These are phyloP conservation scores for Elaeagnus macrophylla DNA, from an alignment of 306 rosid genomes.

Conservation along the genomic window DNA sequence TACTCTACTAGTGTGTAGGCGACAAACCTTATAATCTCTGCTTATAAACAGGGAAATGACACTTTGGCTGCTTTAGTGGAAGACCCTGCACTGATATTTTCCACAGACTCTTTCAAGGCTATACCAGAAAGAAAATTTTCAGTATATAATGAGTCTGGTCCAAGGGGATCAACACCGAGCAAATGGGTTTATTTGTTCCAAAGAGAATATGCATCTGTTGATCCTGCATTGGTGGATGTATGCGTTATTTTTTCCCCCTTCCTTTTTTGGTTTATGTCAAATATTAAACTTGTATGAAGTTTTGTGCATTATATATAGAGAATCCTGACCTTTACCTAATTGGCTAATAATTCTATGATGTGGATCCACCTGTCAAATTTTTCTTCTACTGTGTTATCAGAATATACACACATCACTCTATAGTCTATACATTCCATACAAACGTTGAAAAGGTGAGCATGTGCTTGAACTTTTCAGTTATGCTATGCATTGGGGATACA, in stretches of 20 bases:
- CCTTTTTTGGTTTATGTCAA: neutral
- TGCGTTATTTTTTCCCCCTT: conserved; percentile 6
- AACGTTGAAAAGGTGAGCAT: neutral
- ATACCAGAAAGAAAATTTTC: conserved; percentile 43
- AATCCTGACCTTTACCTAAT: neutral
- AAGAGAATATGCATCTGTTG: conserved; percentile 75
- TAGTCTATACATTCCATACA: neutral
- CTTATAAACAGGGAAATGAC: conserved; percentile 43
- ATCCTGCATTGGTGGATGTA: conserved; percentile 64
- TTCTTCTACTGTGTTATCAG: neutral
- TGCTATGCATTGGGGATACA: neutral
- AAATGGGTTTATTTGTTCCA: conserved; percentile 80
- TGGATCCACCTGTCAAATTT: neutral
- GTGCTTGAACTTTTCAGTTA: neutral
- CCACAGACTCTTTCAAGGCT: conserved; percentile 53
- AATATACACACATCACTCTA: neutral
- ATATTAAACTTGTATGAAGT: no score
- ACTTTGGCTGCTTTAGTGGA: conserved; percentile 51
- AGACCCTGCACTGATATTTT: conserved; percentile 35
- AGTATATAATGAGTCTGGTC: conserved; percentile 30
- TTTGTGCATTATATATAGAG: neutral
- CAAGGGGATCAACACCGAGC: conserved; percentile 15
- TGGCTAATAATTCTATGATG: neutral
- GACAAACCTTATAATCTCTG: conserved; percentile 1
- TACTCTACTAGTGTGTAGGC: neutral